Evolutionary conservation across 2,329 filamentous ascomycete genomes (phyloP), one percentile per base, ranked within the genome.

Genomic region (Hypoxylon sp.): DNA sequence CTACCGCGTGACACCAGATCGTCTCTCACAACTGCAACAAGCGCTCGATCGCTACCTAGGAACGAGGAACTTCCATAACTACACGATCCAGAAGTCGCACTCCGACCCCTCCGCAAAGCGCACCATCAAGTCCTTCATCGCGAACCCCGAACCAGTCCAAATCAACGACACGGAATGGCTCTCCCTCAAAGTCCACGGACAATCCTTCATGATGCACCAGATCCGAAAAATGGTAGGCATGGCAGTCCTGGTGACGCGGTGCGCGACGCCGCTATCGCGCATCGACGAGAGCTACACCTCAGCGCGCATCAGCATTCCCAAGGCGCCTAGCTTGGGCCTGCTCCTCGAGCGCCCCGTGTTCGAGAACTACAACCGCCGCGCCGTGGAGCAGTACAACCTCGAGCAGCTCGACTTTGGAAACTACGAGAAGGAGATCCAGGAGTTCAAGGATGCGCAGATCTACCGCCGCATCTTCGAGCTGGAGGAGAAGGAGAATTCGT

Each of bases 191-290:
- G 92, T 99, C 16, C 94, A 99, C 72, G 94, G 94, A 0, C 94
- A 99, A 73, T 93, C 88, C 67, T 99, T 99, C 80, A 99, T 99
- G 94, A 99, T 99, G 94, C 94, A 99, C 73, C 94, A 99, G 75
- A 99, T 99, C 72, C 88, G 94, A 66, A 99, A 97, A 75, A 97
- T 99, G 94, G 90, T 99, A 11, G 91, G 90, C 48, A 91, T 99
- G 88, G 90, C 86, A 6, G 85, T 90, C 23, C 78, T 99, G 53
- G 78, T 93, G 4, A 88, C 95, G 5, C 87, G 94, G 26, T 95
- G 89, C 69, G 94, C 91, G 40, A 87, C 87, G n/a, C 79, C 89
- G 3, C 77, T 86, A 3, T 75, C 82, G 7, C 83, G 89, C 19
- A 89, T 99, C 61, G 70, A 75, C 1, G 82, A 95, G 54, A 90